These are phyloP conservation scores for Gnaphalium uliginosum DNA, from an alignment of 129 eudicot species.

Conservation along the genomic window DNA sequence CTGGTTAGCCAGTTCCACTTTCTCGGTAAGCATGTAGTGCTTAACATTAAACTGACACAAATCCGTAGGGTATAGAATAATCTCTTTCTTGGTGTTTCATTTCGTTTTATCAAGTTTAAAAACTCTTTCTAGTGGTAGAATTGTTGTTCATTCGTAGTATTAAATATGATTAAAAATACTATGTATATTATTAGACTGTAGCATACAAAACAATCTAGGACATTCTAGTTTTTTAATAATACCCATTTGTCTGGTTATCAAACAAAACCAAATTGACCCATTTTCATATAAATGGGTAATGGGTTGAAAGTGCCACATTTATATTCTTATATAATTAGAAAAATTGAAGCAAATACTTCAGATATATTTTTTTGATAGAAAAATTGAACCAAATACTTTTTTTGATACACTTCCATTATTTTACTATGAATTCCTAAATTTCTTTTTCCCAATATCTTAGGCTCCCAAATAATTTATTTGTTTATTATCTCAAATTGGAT, in stretches of 20 bases:
- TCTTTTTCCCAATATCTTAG: conserved; percentile 5
- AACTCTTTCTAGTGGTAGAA: not conserved
- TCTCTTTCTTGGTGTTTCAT: not conserved
- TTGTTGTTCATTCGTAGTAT: not conserved
- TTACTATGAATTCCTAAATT: not conserved
- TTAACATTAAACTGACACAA: not conserved
- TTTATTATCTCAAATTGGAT: conserved; percentile 8
- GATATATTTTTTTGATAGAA: no score
- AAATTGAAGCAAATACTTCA: not conserved
- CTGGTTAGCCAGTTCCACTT: conserved; percentile 91
- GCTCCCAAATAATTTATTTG: not conserved
- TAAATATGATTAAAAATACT: not conserved
- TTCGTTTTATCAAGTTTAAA: not conserved
- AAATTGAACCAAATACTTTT: not conserved
- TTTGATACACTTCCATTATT: not conserved
- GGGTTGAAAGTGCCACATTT: not conserved
- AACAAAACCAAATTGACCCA: not conserved
- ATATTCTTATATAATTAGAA: not conserved
- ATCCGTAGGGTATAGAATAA: not conserved
- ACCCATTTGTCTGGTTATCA: not conserved
- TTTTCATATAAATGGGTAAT: not conserved
- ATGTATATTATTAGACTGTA: not conserved
- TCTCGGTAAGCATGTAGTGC: conserved; percentile 45
- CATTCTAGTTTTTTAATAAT: not conserved
- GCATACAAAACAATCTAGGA: not conserved